Evolutionary conservation across 2,329 filamentous ascomycete species (phyloP), one percentile per base, ranked within the genome.

Genomic region (Stachybotrys chartarum): DNA sequence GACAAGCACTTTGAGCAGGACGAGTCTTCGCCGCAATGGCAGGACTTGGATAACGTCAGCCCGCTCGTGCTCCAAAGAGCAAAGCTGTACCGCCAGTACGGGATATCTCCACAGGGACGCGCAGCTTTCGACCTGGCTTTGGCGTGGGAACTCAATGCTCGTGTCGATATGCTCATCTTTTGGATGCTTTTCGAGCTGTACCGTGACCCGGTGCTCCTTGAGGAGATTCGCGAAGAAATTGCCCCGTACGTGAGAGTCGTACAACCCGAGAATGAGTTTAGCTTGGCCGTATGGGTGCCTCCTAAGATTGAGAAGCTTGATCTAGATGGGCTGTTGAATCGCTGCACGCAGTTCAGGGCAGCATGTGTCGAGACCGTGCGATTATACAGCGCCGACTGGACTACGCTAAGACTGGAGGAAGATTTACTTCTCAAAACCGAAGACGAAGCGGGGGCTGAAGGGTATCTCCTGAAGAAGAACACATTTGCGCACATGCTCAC

Each of bases 181-280:
- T 78, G 75, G 75, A 66, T 75, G 59, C 59, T 78, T 1, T 70
- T 70, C 53, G 71, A 77, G 52, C 62, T 77, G 10, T 70, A 69
- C 55, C 66, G 69, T 10, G 72, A 76, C 24, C 61, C 66, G 0
- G 65, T 71, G 11, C 67, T 77, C 3, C 63, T 76, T 1, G 64
- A 62, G 32, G 66, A 71, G 30, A 63, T 77, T 30, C 69, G 70
- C 14, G 66, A 70, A 3, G 74, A 77, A 59, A 66, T 76, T 54
- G 65, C 63, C 7, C 67, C 68, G 0, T 67, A 61, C 44, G 59
- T 73, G 14, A 54, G 63, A 11, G 61, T 67, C 6, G 59, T 67
- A 3, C 68, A 72, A 52, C 72, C 69, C 5, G 61, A 57, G 16
- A 68, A 72, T 45, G 70, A 70, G 1, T 75, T 73, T 46, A 69